phyloP scores from a whole-genome alignment of 345 rosid genomes.

The Capsella bursapastoris region DNA sequence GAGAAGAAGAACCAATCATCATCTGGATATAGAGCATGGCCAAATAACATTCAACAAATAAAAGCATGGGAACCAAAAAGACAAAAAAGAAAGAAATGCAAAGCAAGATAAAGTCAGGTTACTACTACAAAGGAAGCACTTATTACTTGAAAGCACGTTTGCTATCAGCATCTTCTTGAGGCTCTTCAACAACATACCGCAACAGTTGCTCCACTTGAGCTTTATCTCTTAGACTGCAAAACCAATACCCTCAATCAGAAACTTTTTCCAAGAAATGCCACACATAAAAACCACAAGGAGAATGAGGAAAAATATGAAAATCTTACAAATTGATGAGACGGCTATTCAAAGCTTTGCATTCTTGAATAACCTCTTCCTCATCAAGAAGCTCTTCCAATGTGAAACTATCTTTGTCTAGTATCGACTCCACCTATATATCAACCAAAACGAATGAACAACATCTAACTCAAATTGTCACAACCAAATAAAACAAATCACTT shows the following conservation, averaged over 20 bases:
- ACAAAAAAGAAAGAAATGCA: no score
- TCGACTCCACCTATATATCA: slow-evolving; percentile 71
- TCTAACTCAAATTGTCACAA: neutral
- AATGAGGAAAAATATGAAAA: neutral
- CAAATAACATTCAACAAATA: slow-evolving; percentile 8
- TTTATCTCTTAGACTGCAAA: slow-evolving; percentile 75
- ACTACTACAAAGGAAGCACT: slow-evolving; percentile 3
- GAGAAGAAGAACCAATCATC: slow-evolving; percentile 28
- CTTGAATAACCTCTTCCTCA: slow-evolving; percentile 98
- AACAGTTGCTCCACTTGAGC: slow-evolving; percentile 82
- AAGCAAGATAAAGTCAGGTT: no score
- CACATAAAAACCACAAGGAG: neutral
- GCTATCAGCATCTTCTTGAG: slow-evolving; percentile 81
- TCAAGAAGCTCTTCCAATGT: slow-evolving; percentile 95
- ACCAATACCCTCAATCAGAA: slow-evolving; percentile 33
- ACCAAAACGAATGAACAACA: slow-evolving; percentile 16
- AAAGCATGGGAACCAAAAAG: no score
- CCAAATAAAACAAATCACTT: no score
- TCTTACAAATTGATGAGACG: slow-evolving; percentile 85
- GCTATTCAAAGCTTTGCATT: slow-evolving; percentile 93
- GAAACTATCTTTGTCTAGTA: slow-evolving; percentile 82
- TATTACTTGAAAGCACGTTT: slow-evolving; percentile 81
- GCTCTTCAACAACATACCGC: slow-evolving; percentile 75
- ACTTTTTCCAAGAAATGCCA: neutral
- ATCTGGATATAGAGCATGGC: neutral